Evolutionary conservation across 1,284 basidiomycete species (phyloP).

Genomic region (Trametes polyzona): DNA sequence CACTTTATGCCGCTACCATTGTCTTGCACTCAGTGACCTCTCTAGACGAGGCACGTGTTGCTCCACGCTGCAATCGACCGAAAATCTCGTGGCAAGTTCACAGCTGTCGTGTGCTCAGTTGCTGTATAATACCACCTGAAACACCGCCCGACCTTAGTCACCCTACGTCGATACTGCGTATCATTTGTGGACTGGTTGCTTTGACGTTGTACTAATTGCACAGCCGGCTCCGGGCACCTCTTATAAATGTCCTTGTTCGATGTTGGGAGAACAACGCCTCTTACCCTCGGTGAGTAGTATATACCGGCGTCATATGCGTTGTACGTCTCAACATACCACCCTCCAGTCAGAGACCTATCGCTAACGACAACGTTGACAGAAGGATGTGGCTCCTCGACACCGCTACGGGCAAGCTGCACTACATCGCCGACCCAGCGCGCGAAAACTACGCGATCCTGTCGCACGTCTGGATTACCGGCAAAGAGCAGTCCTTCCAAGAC

Average conservation of each 20-base stretch:
- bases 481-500: constrained; percentile 11
- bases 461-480: constrained; percentile 13
- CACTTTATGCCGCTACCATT: background rate
- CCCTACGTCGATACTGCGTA: no score
- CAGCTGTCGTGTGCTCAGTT: no score
- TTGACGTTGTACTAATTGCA: background rate
- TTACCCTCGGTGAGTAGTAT: no score
- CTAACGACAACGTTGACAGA: background rate
- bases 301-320: no score
- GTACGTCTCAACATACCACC: no score
- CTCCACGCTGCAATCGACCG: no score
- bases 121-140: no score
- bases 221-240: background rate
- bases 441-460: constrained; percentile 15
- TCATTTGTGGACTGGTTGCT: background rate
- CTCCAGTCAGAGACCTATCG: background rate
- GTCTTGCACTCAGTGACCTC: no score
- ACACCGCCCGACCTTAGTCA: background rate
- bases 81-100: no score
- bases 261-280: no score
- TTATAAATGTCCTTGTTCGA: no score
- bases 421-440: constrained; percentile 5
- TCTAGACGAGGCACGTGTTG: no score
- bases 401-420: constrained; percentile 5
- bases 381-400: constrained; percentile 9